Percentiles rank a stretch among this genome's conserved stretches.
phyloP scores from a whole-genome alignment of 345 rosid genomes.

The Draba incana region DNA sequence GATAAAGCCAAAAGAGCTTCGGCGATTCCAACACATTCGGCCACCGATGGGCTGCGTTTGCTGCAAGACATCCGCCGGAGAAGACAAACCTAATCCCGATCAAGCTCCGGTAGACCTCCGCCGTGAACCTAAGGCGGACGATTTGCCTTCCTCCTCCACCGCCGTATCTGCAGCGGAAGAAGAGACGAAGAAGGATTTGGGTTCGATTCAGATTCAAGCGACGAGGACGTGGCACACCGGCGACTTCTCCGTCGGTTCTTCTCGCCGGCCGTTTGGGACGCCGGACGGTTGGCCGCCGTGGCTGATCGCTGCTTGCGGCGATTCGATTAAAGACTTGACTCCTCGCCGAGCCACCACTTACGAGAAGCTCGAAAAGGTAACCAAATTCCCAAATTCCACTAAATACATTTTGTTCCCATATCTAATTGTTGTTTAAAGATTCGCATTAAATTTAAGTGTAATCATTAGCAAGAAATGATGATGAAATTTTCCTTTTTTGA shows the following conservation, averaged over 20 bases:
- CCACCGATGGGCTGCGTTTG: slow-evolving; percentile 65
- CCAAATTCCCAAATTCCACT: background rate
- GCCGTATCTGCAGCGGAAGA: slow-evolving; percentile 32
- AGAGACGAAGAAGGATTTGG: slow-evolving; percentile 36
- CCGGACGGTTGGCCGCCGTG: slow-evolving; percentile 85
- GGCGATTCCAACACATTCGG: slow-evolving; percentile 17
- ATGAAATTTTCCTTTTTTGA: background rate
- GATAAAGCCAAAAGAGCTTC: slow-evolving; percentile 5
- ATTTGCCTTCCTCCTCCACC: slow-evolving; percentile 34
- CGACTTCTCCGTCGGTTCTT: slow-evolving; percentile 46
- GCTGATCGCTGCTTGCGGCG: slow-evolving; percentile 78
- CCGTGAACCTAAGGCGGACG: slow-evolving; percentile 42
- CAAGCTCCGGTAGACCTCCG: slow-evolving; percentile 40
- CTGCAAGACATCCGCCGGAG: slow-evolving; percentile 45
- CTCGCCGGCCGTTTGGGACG: slow-evolving; percentile 44
- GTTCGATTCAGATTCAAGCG: slow-evolving; percentile 37
- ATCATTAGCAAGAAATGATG: slow-evolving; percentile 14
- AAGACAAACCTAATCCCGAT: slow-evolving; percentile 35
- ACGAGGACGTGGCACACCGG: slow-evolving; percentile 45
- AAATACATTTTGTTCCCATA: background rate
- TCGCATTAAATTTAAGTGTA: background rate
- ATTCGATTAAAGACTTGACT: slow-evolving; percentile 69
- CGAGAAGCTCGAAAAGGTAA: slow-evolving; percentile 86
- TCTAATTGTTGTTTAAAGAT: background rate
- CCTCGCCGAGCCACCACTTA: slow-evolving; percentile 82